Base-by-base conservation (phyloP, 257 asterid species). In the Solanum pinnatisectum region DNA sequence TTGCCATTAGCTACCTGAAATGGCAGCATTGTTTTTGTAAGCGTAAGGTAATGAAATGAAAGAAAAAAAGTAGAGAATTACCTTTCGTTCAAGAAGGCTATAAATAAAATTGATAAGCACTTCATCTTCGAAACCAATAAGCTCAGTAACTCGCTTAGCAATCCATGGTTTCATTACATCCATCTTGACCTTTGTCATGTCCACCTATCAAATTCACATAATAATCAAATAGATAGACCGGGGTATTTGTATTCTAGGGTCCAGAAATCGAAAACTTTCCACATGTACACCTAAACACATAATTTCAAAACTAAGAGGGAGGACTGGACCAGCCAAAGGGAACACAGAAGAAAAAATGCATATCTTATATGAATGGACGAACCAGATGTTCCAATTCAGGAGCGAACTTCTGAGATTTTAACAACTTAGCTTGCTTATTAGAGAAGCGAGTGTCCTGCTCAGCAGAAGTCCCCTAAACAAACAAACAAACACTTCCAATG, bases 371-470 rank as follows among this genome's bases (percentile, higher is more conserved):
- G 49, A 44, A 67, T 52, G 77, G 67, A 89, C 95, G 33, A 85
- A 96, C 99, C 99, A 93, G 93, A 85, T 93, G 91, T 40, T 97
- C 99, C 94, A 97, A 91, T 97, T 97, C 99, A 35, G 98, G 92
- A 65, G 99, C 94, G 88, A 97, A 97, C 92, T 97, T 97, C 93
- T 96, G 98, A 83, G 99, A 96, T 92, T 97, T 96, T 76, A 97
- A 85, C 27, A 97, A 94, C 91, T 96, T 97, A 16, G 98, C 98
- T 91, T 97, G 99, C 94, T 97, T 97, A 95, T 97, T 97, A 90
- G 99, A 97, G 93, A 97, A 97, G 39, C 99, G 94, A 82, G 99
- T 96, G 89, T 97, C 99, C 93, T 97, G 99, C 87, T 94, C 98
- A 59, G 99, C 98, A 36, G 99, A 96, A 60, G 99, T 97, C 89